Evolutionary conservation across 1,284 basidiomycete genomes (phyloP), one percentile per base, ranked within the genome.

Genomic region (Naganishia sp.): DNA sequence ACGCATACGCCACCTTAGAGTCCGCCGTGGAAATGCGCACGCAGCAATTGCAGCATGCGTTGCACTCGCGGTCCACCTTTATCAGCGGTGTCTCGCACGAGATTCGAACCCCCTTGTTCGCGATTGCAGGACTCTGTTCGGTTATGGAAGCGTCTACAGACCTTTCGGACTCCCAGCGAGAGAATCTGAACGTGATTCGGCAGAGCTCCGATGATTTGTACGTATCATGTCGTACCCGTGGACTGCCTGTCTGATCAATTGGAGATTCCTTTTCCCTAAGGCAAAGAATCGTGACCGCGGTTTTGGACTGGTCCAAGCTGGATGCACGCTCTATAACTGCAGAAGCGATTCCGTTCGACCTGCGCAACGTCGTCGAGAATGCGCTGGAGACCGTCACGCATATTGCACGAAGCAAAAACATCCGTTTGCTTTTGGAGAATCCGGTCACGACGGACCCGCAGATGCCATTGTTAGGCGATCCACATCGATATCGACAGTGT

Each of bases 231-330:
- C 16, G 39, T 60, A 7, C n/a, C 2, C 36, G 10, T 13, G 13
- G 36, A 39, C 7, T 39, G 36, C 10, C 13, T 3, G 36, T 21
- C n/a, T 46, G 15, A 44, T 57, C 21, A 28, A 3, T 18, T 15
- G 3, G 28, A 18, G 18, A 10, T 56, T 25, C 1, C 21, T n/a
- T 2, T 43, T 39, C 16, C 15, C 21, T 18, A 28, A 61, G 59
- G 21, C 75, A 82, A 31, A 77, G 77, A 6, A 73, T 82, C 43
- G 81, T 83, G 69, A 79, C 80, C 63, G 80, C 82, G 61, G 78
- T 82, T 31, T 74, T 82, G 23, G 81, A 82, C 66, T 78, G 79
- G 64, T 76, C 77, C 23, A 80, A 81, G 64, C 75, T 82, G 44
- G 80, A 81, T 67, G 75, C 77, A 11, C 75, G 77, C 48, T 78